Conservation (phyloP, 768 basidiomycete genomes). For the Cantharellus cinnabarinus region DNA sequence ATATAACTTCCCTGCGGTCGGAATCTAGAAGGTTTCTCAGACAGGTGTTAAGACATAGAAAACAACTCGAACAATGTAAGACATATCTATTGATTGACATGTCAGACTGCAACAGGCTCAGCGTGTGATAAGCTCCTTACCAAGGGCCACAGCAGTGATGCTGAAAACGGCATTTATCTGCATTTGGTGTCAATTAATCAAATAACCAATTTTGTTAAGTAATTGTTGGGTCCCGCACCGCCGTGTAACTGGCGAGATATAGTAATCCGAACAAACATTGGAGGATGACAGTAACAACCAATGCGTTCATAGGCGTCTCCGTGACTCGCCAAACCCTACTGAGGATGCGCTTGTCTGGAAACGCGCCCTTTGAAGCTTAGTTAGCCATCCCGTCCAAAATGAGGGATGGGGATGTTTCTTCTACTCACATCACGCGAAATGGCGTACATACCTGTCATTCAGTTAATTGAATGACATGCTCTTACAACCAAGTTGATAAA, state of each 20-base stretch:
- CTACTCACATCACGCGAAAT: not conserved
- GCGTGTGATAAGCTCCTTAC: constrained; percentile 1
- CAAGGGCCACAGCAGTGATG: constrained; percentile 11
- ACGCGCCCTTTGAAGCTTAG: constrained; percentile 5
- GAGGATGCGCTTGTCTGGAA: constrained; percentile 9
- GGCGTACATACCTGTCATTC: not conserved
- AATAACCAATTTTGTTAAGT: not conserved
- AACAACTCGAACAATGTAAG: not conserved
- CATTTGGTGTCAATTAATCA: not conserved
- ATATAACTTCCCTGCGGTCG: constrained; percentile 6
- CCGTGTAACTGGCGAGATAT: constrained; percentile 9
- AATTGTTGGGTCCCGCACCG: constrained; percentile 2
- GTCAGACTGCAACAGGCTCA: not conserved
- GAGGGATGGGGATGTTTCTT: not conserved
- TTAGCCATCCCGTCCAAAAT: not conserved
- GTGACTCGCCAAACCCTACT: constrained; percentile 10
- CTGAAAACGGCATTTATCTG: constrained; percentile 12
- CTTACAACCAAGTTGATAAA: not conserved
- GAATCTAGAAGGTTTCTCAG: constrained; percentile 3
- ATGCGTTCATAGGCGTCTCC: constrained; percentile 9
- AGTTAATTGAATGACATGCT: not conserved
- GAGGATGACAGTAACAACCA: constrained; percentile 9
- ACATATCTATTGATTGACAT: not conserved
- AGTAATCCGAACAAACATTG: constrained; percentile 9
- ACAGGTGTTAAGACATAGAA: not conserved